phyloP scores from a whole-genome alignment of 371 early-diverging fungal genomes.

The Rhizomucor pusillus region DNA sequence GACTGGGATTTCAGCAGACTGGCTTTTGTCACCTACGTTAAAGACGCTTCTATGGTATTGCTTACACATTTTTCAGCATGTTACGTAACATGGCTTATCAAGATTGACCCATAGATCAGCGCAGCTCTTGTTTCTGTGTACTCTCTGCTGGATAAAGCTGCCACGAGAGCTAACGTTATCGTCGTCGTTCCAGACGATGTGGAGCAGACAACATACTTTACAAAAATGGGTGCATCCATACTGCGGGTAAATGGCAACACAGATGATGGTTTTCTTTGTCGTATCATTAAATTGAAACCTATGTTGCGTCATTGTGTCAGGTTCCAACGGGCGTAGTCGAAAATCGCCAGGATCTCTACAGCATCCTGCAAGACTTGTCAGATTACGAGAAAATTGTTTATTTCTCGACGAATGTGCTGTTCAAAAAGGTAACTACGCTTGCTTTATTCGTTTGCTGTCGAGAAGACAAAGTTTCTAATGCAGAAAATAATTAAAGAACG shows the following conservation, averaged over 20 bases:
- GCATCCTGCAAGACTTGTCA: background rate
- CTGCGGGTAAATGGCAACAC: too few relatives aligned
- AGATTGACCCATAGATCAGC: conserved; percentile 17
- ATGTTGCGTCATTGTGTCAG: too few relatives aligned
- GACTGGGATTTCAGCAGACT: background rate
- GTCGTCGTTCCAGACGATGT: background rate
- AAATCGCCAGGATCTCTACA: background rate
- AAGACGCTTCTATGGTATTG: background rate
- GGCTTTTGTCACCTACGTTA: background rate
- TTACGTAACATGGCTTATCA: background rate
- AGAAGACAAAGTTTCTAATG: background rate
- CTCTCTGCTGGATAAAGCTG: conserved; percentile 12
- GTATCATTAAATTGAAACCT: too few relatives aligned
- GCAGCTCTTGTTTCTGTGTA: conserved; percentile 24
- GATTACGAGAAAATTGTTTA: conserved; percentile 25
- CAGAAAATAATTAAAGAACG: conserved; percentile 12
- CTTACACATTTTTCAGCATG: too few relatives aligned
- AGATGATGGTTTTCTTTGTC: too few relatives aligned
- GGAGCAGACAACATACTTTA: background rate
- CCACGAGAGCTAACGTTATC: conserved; percentile 1
- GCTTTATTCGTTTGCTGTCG: background rate
- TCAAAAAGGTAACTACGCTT: conserved; percentile 21
- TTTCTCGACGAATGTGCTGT: conserved; percentile 27
- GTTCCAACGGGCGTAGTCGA: too few relatives aligned
- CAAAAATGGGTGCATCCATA: too few relatives aligned